A percentile compares a stretch with the other conserved stretches of the same genome.
Conservation (phyloP, 352 stramenopile species). For the Sclerospora graminicola region DNA sequence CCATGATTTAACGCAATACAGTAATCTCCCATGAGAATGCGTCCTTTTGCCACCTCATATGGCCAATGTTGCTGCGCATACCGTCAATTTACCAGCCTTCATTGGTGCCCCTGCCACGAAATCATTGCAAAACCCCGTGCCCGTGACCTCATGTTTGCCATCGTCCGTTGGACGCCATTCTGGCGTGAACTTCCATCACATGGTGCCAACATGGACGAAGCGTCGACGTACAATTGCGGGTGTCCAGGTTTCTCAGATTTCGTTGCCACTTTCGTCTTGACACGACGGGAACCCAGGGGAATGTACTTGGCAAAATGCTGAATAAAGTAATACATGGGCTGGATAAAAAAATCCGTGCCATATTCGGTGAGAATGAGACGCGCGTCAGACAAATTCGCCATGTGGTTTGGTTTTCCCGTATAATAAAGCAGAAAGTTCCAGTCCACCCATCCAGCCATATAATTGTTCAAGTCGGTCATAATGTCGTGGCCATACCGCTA, state of each 20-base stretch:
- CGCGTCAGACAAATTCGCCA: slow-evolving; percentile 64
- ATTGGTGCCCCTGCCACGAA: slow-evolving; percentile 49
- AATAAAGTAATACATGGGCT: too few relatives aligned
- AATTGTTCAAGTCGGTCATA: too few relatives aligned
- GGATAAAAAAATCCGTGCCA: too few relatives aligned
- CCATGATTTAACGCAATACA: slow-evolving; percentile 65
- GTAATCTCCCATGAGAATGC: slow-evolving; percentile 48
- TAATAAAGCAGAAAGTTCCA: slow-evolving; percentile 84
- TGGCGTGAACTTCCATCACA: slow-evolving; percentile 67
- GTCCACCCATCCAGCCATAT: too few relatives aligned
- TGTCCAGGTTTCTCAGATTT: slow-evolving; percentile 50
- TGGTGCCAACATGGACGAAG: slow-evolving; percentile 40
- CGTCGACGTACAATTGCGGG: slow-evolving; percentile 43
- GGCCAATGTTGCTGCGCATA: slow-evolving; percentile 61
- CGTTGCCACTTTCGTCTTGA: slow-evolving; percentile 39
- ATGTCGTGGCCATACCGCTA: too few relatives aligned
- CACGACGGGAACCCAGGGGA: slow-evolving; percentile 51
- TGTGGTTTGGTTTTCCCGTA: slow-evolving; percentile 83
- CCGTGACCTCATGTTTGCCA: slow-evolving; percentile 58
- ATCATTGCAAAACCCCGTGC: slow-evolving; percentile 52
- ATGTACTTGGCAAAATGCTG: too few relatives aligned
- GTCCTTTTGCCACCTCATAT: slow-evolving; percentile 29
- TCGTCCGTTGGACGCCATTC: slow-evolving; percentile 39
- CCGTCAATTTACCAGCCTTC: slow-evolving; percentile 51
- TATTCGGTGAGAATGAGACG: slow-evolving; percentile 68